Evolutionary conservation across 1,139 yeast genomes (phyloP), one percentile per base, ranked within the genome.

Genomic region (Meyerozyma smithsonii): DNA sequence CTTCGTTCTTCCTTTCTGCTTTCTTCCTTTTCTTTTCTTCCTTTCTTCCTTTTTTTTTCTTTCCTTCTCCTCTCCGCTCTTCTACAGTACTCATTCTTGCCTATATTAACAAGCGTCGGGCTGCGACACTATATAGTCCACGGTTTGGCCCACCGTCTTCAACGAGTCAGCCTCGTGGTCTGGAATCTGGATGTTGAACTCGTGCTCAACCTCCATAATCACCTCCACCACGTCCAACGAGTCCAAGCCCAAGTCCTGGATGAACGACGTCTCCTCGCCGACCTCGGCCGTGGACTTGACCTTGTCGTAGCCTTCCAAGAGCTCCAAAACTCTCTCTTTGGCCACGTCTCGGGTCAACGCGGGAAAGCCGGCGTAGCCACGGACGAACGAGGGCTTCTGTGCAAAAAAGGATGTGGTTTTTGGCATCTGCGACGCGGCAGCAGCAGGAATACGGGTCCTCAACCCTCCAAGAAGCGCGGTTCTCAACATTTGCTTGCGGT

Each of bases 151-250:
- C 47, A 88, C 87, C 21, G 94, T 84, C 68, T 81, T 84, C 60
- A 88, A 79, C 49, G 77, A 75, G 58, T 87, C 95, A 35, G 95
- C 92, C 60, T 85, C 90, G 51, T 81, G 78, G 62, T 88, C 96
- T 36, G 95, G 94, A 59, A 88, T 86, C 59, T 81, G 85, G 55
- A 78, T 76, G 51, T 81, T 78, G 61, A 81, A 81, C 56, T 87
- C 95, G 52, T 80, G 84, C 65, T 88, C 96, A 46, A 88, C 78
- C 54, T 87, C 95, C 88, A 88, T 87, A 33, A 88, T 77, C 33
- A 87, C 90, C 61, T 88, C 96, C 36, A 86, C 96, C 28, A 85
- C 83, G 56, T 88, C 96, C 57, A 88, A 77, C 24, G 92, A 83
- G 66, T 88, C 96, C 52, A 87, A 74, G 2, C 95, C 95, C 50